Evolutionary conservation across 176 grass and related monocot genomes (phyloP), one percentile per base, ranked within the genome.

Genomic region (Juncus inflexus): DNA sequence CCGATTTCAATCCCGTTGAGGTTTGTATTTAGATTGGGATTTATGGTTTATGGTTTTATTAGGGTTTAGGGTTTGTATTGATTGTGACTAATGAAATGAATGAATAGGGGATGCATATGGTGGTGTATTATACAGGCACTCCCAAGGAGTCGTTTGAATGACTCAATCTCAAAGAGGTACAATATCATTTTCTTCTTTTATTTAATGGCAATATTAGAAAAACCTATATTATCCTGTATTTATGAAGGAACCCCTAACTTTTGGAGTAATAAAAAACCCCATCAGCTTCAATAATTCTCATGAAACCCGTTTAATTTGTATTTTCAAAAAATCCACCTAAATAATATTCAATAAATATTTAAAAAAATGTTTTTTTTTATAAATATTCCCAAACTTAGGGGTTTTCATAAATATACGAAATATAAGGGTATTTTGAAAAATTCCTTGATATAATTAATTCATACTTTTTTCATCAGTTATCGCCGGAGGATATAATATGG

Each of bases 401-500:
- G 19, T 28, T 66, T 75, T 3, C 42, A 15, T 60, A 11, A 19
- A 4, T 73, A 58, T 58, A 38, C 42, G 37, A 40, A 42, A 41
- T 40, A 13, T 60, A 60, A 36, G n/a, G 40, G 38, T 19, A 41
- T 66, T 66, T 3, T 14, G 39, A n/a, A 55, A 69, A 5, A 69
- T 41, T 28, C 19, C 19, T 1, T 28, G 19, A 28, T 28, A 28
- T 28, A 28, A 28, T 28, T 28, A 28, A 28, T 28, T 28, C 19
- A 28, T 28, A 28, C 19, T 28, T 28, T 28, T 28, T 28, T 28
- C 19, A 28, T 28, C 69, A 96, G 92, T 86, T 91, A 76, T 82
- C 82, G 61, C 79, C 84, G 60, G 87, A 96, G 73, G 84, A 96
- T 67, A 91, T 96, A 61, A 83, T 66, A 86, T 96, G 84, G 87